phyloP scores from a whole-genome alignment of 2,329 filamentous ascomycete species.

The Fusarium sambucinum region DNA sequence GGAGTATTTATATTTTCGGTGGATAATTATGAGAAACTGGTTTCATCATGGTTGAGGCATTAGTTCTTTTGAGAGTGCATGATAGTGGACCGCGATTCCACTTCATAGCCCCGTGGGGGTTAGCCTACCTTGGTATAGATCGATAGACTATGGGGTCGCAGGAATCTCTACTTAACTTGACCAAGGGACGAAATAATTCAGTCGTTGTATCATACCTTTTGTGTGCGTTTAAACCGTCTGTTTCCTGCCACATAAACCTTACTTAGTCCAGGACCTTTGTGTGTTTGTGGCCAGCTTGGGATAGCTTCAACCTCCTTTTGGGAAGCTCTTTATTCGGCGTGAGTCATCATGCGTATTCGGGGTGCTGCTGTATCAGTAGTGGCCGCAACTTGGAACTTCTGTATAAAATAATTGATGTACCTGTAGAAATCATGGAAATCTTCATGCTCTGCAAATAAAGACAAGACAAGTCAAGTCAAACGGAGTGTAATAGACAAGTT shows the following conservation, averaged over 20 bases:
- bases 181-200: background rate
- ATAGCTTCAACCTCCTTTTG: background rate
- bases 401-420: background rate
- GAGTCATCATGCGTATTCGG: background rate
- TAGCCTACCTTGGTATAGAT: background rate
- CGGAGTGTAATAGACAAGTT: background rate
- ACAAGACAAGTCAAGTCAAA: too few relatives aligned
- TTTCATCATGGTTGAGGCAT: conserved; percentile 17
- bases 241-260: background rate
- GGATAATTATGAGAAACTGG: conserved; percentile 2
- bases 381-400: too few relatives aligned
- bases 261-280: background rate
- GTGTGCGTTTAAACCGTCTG: background rate
- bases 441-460: too few relatives aligned
- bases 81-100: conserved; percentile 28
- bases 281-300: background rate
- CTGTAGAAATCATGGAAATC: background rate
- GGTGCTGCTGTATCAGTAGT: background rate
- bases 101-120: conserved; percentile 15
- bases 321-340: background rate
- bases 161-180: background rate
- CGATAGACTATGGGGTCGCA: background rate
- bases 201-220: background rate
- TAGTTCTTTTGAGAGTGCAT: conserved; percentile 26
- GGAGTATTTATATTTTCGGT: fast-evolving